These are phyloP conservation scores for Rhodotorula mucilaginosa DNA, from an alignment of 1,284 basidiomycete genomes.

Conservation along the genomic window DNA sequence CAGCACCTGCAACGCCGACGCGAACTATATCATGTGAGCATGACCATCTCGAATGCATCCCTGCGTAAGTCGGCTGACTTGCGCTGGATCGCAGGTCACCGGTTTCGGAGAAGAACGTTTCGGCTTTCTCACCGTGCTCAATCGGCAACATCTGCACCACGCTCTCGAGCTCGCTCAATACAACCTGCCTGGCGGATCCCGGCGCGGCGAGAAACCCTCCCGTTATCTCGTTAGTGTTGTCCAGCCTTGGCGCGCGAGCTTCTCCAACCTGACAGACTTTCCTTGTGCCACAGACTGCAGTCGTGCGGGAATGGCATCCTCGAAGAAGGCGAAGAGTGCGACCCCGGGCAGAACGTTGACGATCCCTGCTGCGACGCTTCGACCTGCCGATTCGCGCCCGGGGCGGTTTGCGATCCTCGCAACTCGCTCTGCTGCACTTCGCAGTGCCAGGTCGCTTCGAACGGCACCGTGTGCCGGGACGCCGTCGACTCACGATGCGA, in stretches of 20 bases:
- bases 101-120: conserved; percentile 54
- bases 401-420: conserved; percentile 74
- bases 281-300: conserved; percentile 40
- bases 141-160: conserved; percentile 77
- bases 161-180: conserved; percentile 48
- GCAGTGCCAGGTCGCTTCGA: conserved; percentile 66
- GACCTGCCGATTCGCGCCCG: conserved; percentile 72
- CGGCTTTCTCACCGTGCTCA: conserved; percentile 71
- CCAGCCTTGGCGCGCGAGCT: neutral
- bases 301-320: conserved; percentile 75
- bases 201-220: conserved; percentile 29
- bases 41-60: neutral
- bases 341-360: conserved; percentile 67
- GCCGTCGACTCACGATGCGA: conserved; percentile 70
- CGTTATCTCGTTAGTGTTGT: conserved; percentile 34
- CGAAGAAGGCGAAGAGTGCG: conserved; percentile 75
- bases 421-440: conserved; percentile 74
- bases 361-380: conserved; percentile 70
- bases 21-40: conserved; percentile 65
- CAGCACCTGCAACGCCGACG: conserved; percentile 61
- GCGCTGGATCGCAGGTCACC: conserved; percentile 60
- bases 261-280: too few relatives aligned
- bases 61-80: neutral
- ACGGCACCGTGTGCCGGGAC: conserved; percentile 65
- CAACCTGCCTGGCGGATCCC: conserved; percentile 40